Evolutionary conservation across 139 green algal genomes (phyloP).

Genomic region (Penium margaritaceum): DNA sequence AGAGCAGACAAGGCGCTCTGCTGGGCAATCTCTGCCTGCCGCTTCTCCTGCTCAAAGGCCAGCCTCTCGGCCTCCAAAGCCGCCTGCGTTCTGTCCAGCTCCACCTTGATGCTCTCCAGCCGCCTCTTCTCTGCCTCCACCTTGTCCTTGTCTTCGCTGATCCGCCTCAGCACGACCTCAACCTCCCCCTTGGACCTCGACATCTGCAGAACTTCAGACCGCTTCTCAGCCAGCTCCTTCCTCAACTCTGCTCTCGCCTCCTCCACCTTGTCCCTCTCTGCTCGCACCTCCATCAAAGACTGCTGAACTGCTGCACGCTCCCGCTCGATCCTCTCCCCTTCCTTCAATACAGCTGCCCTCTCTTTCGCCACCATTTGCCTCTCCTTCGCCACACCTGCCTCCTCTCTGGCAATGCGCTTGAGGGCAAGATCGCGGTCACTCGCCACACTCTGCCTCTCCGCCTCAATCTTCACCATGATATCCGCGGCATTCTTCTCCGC

Average conservation of each 20-base stretch:
- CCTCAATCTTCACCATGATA: neutral
- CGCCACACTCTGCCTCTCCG: neutral
- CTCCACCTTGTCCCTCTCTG: neutral
- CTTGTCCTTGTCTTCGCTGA: neutral
- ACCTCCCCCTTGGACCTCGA: neutral
- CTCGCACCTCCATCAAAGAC: neutral
- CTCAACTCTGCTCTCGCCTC: neutral
- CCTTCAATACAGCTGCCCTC: neutral
- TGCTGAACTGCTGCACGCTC: neutral
- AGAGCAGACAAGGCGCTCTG: neutral
- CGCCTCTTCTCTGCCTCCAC: neutral
- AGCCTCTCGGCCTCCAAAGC: neutral
- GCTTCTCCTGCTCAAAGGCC: neutral
- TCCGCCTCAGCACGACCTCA: neutral
- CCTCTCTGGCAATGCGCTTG: neutral
- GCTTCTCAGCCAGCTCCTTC: constrained; percentile 2
- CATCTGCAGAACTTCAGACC: neutral
- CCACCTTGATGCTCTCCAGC: neutral
- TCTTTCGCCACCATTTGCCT: neutral
- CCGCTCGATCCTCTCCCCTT: neutral
- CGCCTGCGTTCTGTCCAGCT: neutral
- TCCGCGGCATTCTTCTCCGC: neutral
- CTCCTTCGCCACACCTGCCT: neutral
- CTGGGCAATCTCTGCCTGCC: neutral
- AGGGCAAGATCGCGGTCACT: neutral